These are phyloP conservation scores for Daphne laureola DNA, from an alignment of 441 rosid species.

Conservation along the genomic window DNA sequence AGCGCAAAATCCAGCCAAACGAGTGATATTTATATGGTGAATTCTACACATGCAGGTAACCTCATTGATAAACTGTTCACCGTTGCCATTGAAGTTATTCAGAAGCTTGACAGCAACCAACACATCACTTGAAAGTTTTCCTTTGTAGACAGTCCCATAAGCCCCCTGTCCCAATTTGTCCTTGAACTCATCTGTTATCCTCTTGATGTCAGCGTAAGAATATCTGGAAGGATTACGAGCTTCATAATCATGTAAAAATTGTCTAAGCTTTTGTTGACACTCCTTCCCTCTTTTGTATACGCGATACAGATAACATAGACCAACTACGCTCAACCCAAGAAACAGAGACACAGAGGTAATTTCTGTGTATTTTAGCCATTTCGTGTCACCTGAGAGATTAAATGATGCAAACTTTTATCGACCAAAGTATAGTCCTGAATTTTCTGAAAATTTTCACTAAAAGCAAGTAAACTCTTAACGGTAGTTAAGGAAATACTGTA, in stretches of 20 bases:
- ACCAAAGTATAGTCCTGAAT: too few relatives aligned
- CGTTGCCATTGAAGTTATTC: constrained; percentile 7
- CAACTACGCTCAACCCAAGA: not conserved
- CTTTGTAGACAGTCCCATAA: constrained; percentile 18
- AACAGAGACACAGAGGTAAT: not conserved
- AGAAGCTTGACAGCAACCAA: constrained; percentile 14
- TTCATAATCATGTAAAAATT: constrained; percentile 13
- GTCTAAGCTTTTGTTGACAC: constrained; percentile 8
- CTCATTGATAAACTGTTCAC: constrained; percentile 14
- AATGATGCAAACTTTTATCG: not conserved
- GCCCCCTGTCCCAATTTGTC: constrained; percentile 18
- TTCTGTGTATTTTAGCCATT: not conserved
- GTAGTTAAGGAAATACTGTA: too few relatives aligned
- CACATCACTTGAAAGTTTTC: constrained; percentile 10
- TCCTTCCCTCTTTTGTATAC: constrained; percentile 7
- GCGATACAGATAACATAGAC: not conserved
- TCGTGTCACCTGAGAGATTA: not conserved
- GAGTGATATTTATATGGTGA: constrained; percentile 14
- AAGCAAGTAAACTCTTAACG: too few relatives aligned
- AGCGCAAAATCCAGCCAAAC: constrained; percentile 12
- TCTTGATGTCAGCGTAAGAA: constrained; percentile 14
- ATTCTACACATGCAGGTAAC: constrained; percentile 12
- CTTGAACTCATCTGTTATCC: constrained; percentile 14
- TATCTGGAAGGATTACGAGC: constrained; percentile 15
- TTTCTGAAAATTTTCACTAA: too few relatives aligned